A percentile compares a stretch with the other conserved stretches of the same genome.
These are phyloP conservation scores for Bruguiera parviflora DNA, from an alignment of 345 rosid genomes.

Conservation along the genomic window DNA sequence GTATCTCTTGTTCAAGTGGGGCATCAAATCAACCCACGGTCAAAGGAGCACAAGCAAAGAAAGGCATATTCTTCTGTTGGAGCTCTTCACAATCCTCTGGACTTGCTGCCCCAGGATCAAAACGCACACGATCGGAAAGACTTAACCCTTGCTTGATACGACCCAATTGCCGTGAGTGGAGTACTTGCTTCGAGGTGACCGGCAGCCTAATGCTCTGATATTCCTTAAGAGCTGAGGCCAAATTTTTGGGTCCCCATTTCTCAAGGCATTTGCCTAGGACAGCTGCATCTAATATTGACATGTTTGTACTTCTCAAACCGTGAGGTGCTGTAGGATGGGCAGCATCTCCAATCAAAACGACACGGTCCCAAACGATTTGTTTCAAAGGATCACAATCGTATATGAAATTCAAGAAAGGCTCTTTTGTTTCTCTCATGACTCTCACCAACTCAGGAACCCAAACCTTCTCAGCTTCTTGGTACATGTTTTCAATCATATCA, in stretches of 20 bases:
- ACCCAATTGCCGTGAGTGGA: conserved; percentile 53
- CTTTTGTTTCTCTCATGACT: conserved; percentile 58
- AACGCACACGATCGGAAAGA: conserved; percentile 29
- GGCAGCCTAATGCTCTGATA: conserved; percentile 61
- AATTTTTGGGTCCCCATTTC: conserved; percentile 44
- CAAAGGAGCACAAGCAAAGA: conserved; percentile 40
- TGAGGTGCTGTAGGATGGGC: conserved; percentile 87
- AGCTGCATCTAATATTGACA: conserved; percentile 68
- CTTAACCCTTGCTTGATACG: conserved; percentile 62
- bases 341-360: conserved; percentile 68
- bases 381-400: conserved; percentile 69
- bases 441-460: conserved; percentile 63
- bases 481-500: conserved; percentile 57
- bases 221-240: conserved; percentile 54
- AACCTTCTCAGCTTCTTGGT: conserved; percentile 54
- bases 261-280: conserved; percentile 62
- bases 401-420: conserved; percentile 75
- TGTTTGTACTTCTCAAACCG: conserved; percentile 76
- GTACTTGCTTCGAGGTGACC: conserved; percentile 60
- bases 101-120: conserved; percentile 34
- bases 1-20: neutral
- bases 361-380: conserved; percentile 48
- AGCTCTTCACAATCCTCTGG: conserved; percentile 40
- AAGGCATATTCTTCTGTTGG: conserved; percentile 57
- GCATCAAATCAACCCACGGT: conserved; percentile 18